A percentile compares a stretch with the other conserved stretches of the same genome.
These are phyloP conservation scores for Apiotrichum porosum DNA, from an alignment of 1,284 basidiomycete genomes.

Conservation along the genomic window DNA sequence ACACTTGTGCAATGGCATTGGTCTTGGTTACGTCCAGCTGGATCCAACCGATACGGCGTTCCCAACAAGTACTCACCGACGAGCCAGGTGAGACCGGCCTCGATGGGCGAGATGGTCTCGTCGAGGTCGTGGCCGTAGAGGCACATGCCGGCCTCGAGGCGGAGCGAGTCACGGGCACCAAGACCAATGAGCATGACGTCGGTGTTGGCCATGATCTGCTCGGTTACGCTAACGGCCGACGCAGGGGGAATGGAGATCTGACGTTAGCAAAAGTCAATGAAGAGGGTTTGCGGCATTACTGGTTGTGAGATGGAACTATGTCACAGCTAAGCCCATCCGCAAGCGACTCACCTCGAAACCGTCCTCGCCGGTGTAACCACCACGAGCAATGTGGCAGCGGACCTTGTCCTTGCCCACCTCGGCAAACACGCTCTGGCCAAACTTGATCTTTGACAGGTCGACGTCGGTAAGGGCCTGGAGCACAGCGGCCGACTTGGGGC, in stretches of 20 bases:
- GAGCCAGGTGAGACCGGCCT: constrained; percentile 87
- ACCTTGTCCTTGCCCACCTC: constrained; percentile 59
- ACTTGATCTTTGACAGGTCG: constrained; percentile 68
- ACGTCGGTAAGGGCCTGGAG: constrained; percentile 65
- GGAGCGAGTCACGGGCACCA: constrained; percentile 85
- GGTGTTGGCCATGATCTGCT: constrained; percentile 57
- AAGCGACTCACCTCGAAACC: constrained; percentile 87
- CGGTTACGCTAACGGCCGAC: constrained; percentile 66
- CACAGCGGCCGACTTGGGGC: constrained; percentile 75
- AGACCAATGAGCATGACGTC: constrained; percentile 85
- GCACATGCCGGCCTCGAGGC: constrained; percentile 97
- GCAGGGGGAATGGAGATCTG: constrained; percentile 86
- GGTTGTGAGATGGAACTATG: neutral
- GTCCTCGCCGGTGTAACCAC: constrained; percentile 98
- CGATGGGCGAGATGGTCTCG: constrained; percentile 78
- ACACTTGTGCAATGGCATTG: too few relatives aligned
- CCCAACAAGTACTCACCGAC: constrained; percentile 63
- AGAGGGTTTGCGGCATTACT: too few relatives aligned
- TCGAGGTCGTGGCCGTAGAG: constrained; percentile 92
- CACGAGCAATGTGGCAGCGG: constrained; percentile 85
- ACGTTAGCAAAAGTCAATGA: too few relatives aligned
- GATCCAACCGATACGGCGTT: too few relatives aligned
- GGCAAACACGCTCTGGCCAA: constrained; percentile 73
- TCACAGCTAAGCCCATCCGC: too few relatives aligned
- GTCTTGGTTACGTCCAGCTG: too few relatives aligned